Percentiles rank a stretch among this genome's conserved stretches.
Conservation (phyloP, 352 stramenopile genomes). For the Phytophthora macrochlamydospora region DNA sequence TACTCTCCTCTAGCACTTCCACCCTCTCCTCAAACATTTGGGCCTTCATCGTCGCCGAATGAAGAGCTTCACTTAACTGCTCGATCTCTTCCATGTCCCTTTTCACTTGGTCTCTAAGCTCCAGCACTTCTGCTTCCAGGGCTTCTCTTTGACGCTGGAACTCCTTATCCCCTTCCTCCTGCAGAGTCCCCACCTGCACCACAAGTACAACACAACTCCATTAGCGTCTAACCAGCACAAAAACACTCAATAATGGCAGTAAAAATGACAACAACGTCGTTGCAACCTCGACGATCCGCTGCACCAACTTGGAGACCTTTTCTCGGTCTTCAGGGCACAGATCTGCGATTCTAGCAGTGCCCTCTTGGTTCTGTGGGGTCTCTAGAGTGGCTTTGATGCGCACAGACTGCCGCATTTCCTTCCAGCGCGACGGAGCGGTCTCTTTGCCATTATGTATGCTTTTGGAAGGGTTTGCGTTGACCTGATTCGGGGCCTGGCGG, state of each 20-base stretch:
- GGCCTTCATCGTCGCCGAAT: constrained; percentile 34
- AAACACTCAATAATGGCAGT: background rate
- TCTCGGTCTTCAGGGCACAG: constrained; percentile 77
- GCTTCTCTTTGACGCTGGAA: constrained; percentile 43
- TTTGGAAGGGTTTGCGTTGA: constrained; percentile 14
- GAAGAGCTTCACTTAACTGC: constrained; percentile 56
- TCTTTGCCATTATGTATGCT: constrained; percentile 4
- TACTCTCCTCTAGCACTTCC: constrained; percentile 62
- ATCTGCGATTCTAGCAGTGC: constrained; percentile 62
- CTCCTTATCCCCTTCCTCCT: constrained; percentile 63
- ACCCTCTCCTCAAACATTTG: constrained; percentile 52
- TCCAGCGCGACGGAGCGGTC: constrained; percentile 56
- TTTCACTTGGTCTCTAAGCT: constrained; percentile 52
- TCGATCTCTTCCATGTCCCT: constrained; percentile 53
- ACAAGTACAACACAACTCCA: constrained; percentile 2
- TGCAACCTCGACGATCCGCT: constrained; percentile 69
- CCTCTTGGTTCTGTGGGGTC: constrained; percentile 16
- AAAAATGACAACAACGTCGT: constrained; percentile 1
- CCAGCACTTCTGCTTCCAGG: constrained; percentile 54
- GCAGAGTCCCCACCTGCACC: constrained; percentile 43
- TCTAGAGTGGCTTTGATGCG: constrained; percentile 60
- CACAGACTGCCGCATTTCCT: constrained; percentile 69
- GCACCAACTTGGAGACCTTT: constrained; percentile 83
- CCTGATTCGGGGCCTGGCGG: constrained; percentile 19
- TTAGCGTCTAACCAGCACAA: constrained; percentile 5